Evolutionary conservation across 2,329 filamentous ascomycete species (phyloP), one percentile per base, ranked within the genome.

Genomic region (Aspergillus viridinutans): DNA sequence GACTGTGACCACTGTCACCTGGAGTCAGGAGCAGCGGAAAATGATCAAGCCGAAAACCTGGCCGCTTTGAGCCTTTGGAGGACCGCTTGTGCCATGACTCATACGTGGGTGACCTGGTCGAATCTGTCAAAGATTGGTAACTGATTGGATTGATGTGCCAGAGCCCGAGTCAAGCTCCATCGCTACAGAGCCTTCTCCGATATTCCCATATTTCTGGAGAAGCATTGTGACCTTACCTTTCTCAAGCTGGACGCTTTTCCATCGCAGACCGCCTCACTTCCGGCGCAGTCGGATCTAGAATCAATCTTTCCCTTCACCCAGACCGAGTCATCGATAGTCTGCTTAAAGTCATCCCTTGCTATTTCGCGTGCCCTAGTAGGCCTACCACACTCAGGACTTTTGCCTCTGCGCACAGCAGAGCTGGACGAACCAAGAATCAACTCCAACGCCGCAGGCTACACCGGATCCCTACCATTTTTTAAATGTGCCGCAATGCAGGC

Each of bases 131-230:
- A 23, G 3, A 32, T 21, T 25, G 38, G 8, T 12, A 21, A 20
- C 40, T n/a, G 25, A 21, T 17, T 47, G 47, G 48, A 35, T 51
- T 29, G 17, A 29, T 21, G 5, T 4, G 26, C 3, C 6, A 69
- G 66, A 14, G 59, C 65, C 32, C 61, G 65, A 25, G 56, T 60
- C 17, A 63, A 61, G 26, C 53, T 66, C 0, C 66, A 68, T 29
- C 64, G 66, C 0, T 67, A 65, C 57, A 56, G 61, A 10, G 66
- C 67, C 20, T 69, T 69, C 12, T 52, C 61, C 48, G 66, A 67
- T 26, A 54, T 64, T 4, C 67, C 67, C 0, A 28, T 69, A 3
- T 67, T 68, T n/a, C 42, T 67, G 0, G 60, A 66, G 5, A 61
- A 62, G 49, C 60, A 63, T 42, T 67, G 66, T 26, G 64, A 68